Evolutionary conservation across 371 early-diverging fungal species (phyloP).

Genomic region (Chytridium lagenaria): DNA sequence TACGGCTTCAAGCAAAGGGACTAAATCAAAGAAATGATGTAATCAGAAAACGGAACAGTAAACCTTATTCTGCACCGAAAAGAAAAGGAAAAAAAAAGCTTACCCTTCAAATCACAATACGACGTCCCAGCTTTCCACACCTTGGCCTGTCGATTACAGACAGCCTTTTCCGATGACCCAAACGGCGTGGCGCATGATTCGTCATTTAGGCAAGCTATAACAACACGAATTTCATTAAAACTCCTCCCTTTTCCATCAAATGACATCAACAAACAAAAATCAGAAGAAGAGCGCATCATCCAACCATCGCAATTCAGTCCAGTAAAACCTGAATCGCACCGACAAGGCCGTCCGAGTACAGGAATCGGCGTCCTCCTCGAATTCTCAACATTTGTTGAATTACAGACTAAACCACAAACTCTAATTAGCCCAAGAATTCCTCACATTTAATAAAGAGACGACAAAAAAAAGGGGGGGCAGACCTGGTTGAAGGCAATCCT

Average conservation of each 20-base stretch:
- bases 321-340: constrained; percentile 87
- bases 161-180: constrained; percentile 25
- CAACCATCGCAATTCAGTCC: constrained; percentile 87
- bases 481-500: constrained; percentile 77
- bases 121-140: constrained; percentile 39
- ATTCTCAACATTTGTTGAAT: constrained; percentile 28
- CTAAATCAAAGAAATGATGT: constrained; percentile 6
- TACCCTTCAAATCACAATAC: constrained; percentile 31
- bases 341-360: constrained; percentile 54
- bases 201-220: constrained; percentile 79
- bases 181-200: constrained; percentile 62
- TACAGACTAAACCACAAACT: constrained; percentile 33
- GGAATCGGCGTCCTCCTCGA: constrained; percentile 58
- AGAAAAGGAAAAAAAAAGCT: not conserved
- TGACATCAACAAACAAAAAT: not conserved
- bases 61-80: constrained; percentile 11
- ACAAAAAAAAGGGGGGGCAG: not conserved
- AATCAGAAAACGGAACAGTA: not conserved
- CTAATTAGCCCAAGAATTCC: not conserved
- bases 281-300: constrained; percentile 6
- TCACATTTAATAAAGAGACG: not conserved
- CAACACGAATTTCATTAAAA: too few species aligned
- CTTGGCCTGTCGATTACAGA: constrained; percentile 41
- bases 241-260: too few species aligned
- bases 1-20: constrained; percentile 34